These are phyloP conservation scores for Aphanomyces stellatus DNA, from an alignment of 352 stramenopile species.

Conservation along the genomic window DNA sequence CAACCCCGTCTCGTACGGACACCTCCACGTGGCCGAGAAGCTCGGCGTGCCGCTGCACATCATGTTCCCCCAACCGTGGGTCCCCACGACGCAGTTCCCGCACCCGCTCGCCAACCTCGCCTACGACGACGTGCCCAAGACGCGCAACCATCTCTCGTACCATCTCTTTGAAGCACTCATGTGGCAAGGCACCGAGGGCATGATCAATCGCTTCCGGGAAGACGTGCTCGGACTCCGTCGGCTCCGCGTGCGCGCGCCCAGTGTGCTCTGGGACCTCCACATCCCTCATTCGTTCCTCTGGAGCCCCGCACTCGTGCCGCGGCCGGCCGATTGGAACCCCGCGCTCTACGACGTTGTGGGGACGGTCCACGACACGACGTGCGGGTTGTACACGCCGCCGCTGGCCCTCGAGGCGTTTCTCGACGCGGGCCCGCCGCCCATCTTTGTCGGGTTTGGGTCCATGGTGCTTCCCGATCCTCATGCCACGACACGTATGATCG, in stretches of 20 bases:
- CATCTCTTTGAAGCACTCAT: slow-evolving; percentile 79
- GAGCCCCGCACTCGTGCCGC: slow-evolving; percentile 77
- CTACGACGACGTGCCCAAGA: slow-evolving; percentile 56
- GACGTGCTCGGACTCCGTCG: slow-evolving; percentile 47
- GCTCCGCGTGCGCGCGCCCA: slow-evolving; percentile 51
- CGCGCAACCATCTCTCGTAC: slow-evolving; percentile 81
- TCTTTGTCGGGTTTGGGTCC: slow-evolving; percentile 92
- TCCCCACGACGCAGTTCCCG: slow-evolving; percentile 81
- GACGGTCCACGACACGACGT: slow-evolving; percentile 41
- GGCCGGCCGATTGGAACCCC: slow-evolving; percentile 82
- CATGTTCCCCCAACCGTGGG: slow-evolving; percentile 90
- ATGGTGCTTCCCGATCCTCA: slow-evolving; percentile 86
- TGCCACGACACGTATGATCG: slow-evolving; percentile 73
- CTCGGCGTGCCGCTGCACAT: slow-evolving; percentile 90
- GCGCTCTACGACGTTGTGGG: slow-evolving; percentile 83
- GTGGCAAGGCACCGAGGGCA: slow-evolving; percentile 51
- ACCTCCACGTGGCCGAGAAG: slow-evolving; percentile 89
- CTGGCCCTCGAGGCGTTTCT: slow-evolving; percentile 59
- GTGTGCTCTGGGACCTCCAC: slow-evolving; percentile 47
- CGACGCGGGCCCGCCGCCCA: slow-evolving; percentile 46
- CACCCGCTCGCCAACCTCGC: slow-evolving; percentile 81
- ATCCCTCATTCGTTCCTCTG: slow-evolving; percentile 89
- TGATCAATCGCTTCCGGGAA: slow-evolving; percentile 77
- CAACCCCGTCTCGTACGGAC: slow-evolving; percentile 89
- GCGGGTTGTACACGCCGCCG: slow-evolving; percentile 34